Percentiles rank a stretch among this genome's conserved stretches.
Evolutionary conservation across 495 filamentous ascomycete species (phyloP).

Genomic region (Neurospora tetraspora): DNA sequence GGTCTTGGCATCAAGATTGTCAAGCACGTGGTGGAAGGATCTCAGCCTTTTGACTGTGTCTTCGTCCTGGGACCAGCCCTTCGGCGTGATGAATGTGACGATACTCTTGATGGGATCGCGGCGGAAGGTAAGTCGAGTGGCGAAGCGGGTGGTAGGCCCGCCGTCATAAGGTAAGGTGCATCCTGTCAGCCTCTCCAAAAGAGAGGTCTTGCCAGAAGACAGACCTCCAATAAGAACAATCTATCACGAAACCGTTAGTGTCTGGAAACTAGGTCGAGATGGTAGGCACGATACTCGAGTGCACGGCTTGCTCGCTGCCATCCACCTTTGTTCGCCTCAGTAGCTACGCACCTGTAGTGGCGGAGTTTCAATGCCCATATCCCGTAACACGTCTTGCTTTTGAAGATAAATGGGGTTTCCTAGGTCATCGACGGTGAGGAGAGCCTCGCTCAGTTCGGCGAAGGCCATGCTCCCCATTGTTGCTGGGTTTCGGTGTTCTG

Average conservation of each 20-base stretch:
- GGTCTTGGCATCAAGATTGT: conserved; percentile 7
- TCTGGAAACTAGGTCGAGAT: neutral
- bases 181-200: conserved; percentile 36
- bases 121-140: too few relatives aligned
- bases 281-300: neutral
- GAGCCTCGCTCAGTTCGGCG: neutral
- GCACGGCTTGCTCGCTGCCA: too few relatives aligned
- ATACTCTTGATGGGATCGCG: too few relatives aligned
- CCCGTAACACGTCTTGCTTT: neutral
- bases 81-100: too few relatives aligned
- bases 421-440: neutral
- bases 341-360: neutral
- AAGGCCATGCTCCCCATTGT: neutral
- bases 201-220: conserved; percentile 39
- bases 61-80: too few relatives aligned
- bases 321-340: too few relatives aligned
- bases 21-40: conserved; percentile 1
- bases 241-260: neutral
- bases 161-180: conserved; percentile 23
- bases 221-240: conserved; percentile 36
- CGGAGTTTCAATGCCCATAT: neutral
- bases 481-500: neutral
- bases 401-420: neutral
- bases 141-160: too few relatives aligned
- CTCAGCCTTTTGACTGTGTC: too few relatives aligned